Evolutionary conservation across 208 protist genomes (phyloP).

Genomic region (Phytomonas francai): DNA sequence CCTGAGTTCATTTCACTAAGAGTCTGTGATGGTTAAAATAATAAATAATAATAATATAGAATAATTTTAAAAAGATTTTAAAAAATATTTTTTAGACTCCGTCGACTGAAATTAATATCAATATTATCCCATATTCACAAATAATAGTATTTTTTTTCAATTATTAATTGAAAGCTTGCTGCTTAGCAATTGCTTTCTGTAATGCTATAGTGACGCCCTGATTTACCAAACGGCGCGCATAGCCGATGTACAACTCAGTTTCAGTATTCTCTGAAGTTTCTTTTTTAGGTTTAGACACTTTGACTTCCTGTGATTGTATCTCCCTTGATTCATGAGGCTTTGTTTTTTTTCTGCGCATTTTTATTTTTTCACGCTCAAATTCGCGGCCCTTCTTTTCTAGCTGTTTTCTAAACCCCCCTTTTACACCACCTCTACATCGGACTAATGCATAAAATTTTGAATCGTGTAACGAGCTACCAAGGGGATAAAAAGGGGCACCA

Average conservation of each 20-base stretch:
- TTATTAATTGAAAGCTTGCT: background rate
- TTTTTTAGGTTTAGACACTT: background rate
- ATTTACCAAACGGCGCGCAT: slow-evolving; percentile 10
- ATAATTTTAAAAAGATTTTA: background rate
- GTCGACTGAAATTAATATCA: background rate
- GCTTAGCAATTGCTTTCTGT: slow-evolving; percentile 7
- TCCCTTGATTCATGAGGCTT: slow-evolving; percentile 10
- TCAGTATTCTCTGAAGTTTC: slow-evolving; percentile 1
- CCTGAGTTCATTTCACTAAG: slow-evolving; percentile 1
- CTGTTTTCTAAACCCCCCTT: slow-evolving; percentile 80
- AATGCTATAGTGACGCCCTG: slow-evolving; percentile 13
- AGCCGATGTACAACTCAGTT: slow-evolving; percentile 5
- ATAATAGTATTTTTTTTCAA: background rate
- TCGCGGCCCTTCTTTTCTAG: slow-evolving; percentile 79
- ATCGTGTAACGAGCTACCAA: background rate
- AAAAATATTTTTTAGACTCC: slow-evolving; percentile 2
- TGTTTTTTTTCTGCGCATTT: slow-evolving; percentile 24
- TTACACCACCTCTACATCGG: slow-evolving; percentile 42
- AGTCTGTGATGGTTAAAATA: background rate
- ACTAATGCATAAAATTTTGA: slow-evolving; percentile 21
- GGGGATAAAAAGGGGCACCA: background rate
- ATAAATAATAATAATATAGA: background rate
- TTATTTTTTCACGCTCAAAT: slow-evolving; percentile 55
- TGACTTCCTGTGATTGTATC: background rate
- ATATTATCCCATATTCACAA: background rate